phyloP scores from a whole-genome alignment of 139 green algal species.

The Chlamydomonas sphaeroides region DNA sequence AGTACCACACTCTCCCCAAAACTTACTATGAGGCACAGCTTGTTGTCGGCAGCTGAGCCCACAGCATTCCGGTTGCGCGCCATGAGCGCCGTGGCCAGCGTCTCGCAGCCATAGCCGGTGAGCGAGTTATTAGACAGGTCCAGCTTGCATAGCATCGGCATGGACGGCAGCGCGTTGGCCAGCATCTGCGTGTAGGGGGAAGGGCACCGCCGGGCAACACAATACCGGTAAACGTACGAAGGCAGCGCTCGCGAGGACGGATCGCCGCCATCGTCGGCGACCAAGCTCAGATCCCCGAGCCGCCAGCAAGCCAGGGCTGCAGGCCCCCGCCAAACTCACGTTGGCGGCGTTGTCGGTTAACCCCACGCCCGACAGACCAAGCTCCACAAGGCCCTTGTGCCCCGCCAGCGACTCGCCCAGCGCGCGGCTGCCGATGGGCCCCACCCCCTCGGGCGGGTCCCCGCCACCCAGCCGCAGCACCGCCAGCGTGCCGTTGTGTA shows the following conservation, averaged over 20 bases:
- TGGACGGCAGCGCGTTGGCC: not conserved
- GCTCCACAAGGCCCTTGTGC: constrained; percentile 30
- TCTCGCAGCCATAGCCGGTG: not conserved
- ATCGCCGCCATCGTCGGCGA: too few species aligned
- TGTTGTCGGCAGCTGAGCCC: constrained; percentile 17
- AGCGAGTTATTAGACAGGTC: constrained; percentile 34
- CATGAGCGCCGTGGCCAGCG: constrained; percentile 12
- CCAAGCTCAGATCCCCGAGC: too few species aligned
- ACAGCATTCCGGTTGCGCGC: constrained; percentile 27
- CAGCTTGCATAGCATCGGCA: constrained; percentile 26
- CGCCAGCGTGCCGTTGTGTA: constrained; percentile 1
- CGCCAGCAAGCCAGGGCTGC: not conserved
- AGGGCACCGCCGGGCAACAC: not conserved
- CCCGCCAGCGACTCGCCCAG: constrained; percentile 28
- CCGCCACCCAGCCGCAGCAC: constrained; percentile 39
- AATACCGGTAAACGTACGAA: too few species aligned
- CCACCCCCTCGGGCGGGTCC: constrained; percentile 30
- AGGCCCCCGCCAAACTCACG: too few species aligned
- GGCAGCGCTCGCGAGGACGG: too few species aligned
- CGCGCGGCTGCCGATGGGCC: constrained; percentile 28
- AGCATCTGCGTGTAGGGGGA: constrained; percentile 31
- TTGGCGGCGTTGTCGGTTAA: constrained; percentile 14
- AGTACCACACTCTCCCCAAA: not conserved
- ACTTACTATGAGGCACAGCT: constrained; percentile 10
- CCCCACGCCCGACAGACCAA: constrained; percentile 9